Base-by-base conservation (phyloP, 345 rosid species). In the Brassica carinata region DNA sequence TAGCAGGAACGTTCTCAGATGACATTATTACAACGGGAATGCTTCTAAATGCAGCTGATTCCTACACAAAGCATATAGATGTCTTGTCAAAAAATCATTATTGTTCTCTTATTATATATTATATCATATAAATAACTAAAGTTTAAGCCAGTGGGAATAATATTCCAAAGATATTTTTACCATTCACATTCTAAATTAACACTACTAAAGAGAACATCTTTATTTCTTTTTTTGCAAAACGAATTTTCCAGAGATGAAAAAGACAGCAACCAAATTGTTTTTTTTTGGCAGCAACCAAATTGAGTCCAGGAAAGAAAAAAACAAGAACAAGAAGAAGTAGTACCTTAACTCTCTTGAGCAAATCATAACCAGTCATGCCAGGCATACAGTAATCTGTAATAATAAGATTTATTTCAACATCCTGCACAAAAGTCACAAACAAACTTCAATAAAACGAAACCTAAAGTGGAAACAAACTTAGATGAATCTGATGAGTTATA, bases 361-460 rank as follows among this genome's bases (percentile, higher is more conserved):
- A 94, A 88, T 96, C 98, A 76, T 91, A 92, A 76, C 99, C 99
- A 5, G 97, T 90, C 96, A 95, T 93, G 9, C 94, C 99, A 14
- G 99, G 99, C 99, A 93, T 96, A 67, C 94, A 92, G 51, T 96
- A 96, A 84, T 96, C 99, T 57, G 98, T 96, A 27, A 96, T 92
- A 65, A 96, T 93, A 78, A 96, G 80, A 84, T 87, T 90, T 2
- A 96, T 88, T 83, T 85, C 85, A 11, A 86, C 38, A 17, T 89
- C 90, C 69, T 79, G 85, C 34, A 65, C 78, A 23, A 61, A 58
- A 40, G 0, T 18, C n/a, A 14, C 26, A 69, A 30, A 51, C 40
- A 63, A 64, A 26, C 17, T 14, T 67, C 4, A 73, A 14, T 48
- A 48, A 0, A 4, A 48, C 14, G 55, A 48, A 45, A 10, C 8